Evolutionary conservation across 2,329 filamentous ascomycete genomes (phyloP), one percentile per base, ranked within the genome.

Genomic region (Colletotrichum lentis): DNA sequence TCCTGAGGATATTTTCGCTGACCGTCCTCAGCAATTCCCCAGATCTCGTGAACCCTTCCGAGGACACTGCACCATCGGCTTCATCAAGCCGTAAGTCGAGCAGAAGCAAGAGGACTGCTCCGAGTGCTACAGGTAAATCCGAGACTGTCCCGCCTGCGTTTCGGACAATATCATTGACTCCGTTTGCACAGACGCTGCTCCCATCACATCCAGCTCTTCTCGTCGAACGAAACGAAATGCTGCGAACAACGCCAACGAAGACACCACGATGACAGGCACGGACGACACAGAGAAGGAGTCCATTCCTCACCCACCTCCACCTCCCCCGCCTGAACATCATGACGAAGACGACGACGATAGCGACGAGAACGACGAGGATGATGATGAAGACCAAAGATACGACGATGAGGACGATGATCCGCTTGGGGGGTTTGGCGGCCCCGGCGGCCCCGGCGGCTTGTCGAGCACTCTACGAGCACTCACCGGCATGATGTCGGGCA

Each of bases 401-500:
- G 67, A 69, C 11, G 89, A 92, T 71, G 90, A 90, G 24, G 90
- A 91, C 64, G 87, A 88, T 64, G 86, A 88, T 71, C 84, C 86
- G 0, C 88, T 89, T 72, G 85, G 86, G 47, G 84, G 84, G 16
- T 93, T 97, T 71, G 89, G 91, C 43, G 88, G 90, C 49, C 85
- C 86, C 54, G 86, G 85, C 53, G 86, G 86, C 64, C 83, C 86
- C 11, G 85, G 88, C 18, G 88, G 89, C 20, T 82, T 98, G 35
- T 92, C 93, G 7, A 92, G 84, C 75, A 97, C 94, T 16, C 85
- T 99, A 20, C 86, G 95, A 76, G 94, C 94, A 20, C 82, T 99
- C 72, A 96, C 90, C 61, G 94, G 94, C 71, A 96, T 97, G 86
- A 95, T 97, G 87, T 91, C 92, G 2, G 92, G 94, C 46, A 89